Percentiles rank a stretch among this genome's conserved stretches.
phyloP scores from a whole-genome alignment of 202 grass and related monocot genomes.

The Schoenoplectus tabernaemontani region DNA sequence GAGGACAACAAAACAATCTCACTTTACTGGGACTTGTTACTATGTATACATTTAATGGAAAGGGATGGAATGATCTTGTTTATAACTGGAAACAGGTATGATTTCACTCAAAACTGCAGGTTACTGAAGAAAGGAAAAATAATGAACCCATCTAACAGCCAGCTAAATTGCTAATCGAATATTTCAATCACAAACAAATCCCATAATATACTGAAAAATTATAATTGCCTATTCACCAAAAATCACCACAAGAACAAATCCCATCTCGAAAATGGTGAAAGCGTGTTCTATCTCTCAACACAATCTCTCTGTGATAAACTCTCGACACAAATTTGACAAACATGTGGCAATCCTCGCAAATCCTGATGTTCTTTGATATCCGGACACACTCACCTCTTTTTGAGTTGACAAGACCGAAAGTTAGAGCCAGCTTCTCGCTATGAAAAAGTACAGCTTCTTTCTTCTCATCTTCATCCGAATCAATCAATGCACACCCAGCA shows the following conservation, averaged over 20 bases:
- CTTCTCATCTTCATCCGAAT: constrained; percentile 42
- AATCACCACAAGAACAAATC: constrained; percentile 30
- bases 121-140: background rate
- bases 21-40: background rate
- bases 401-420: constrained; percentile 31
- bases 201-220: background rate
- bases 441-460: constrained; percentile 34
- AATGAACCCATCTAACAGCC: background rate
- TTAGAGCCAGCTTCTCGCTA: constrained; percentile 28
- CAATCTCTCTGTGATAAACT: constrained; percentile 26
- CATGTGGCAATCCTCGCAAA: constrained; percentile 35
- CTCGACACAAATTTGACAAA: constrained; percentile 35
- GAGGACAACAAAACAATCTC: background rate
- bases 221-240: constrained; percentile 25
- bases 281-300: constrained; percentile 30
- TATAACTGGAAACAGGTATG: background rate
- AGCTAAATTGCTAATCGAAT: background rate
- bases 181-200: background rate
- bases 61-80: background rate
- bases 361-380: constrained; percentile 29
- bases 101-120: background rate
- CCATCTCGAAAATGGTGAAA: constrained; percentile 35
- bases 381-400: constrained; percentile 25
- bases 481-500: constrained; percentile 18
- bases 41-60: background rate